A percentile compares a stretch with the other conserved stretches of the same genome.
Conservation (phyloP, 2,329 filamentous ascomycete species). For the Sporothrix curviconia region DNA sequence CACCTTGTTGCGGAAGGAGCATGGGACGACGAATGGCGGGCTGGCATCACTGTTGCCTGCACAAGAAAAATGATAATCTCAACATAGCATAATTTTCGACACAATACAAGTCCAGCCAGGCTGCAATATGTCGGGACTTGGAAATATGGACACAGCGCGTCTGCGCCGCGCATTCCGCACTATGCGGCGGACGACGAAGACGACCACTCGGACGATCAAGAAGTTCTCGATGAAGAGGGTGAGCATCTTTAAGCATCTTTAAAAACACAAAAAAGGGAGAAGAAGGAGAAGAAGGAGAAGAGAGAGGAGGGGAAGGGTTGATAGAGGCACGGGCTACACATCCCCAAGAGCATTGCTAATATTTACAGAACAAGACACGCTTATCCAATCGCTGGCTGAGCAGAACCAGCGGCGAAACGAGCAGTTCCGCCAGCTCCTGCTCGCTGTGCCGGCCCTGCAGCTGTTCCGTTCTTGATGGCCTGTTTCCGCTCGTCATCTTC, state of each 20-base stretch:
- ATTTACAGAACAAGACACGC: slow-evolving; percentile 53
- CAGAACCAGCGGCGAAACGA: slow-evolving; percentile 53
- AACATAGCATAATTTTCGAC: too few species aligned
- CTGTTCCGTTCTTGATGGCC: slow-evolving; percentile 28
- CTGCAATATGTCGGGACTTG: not conserved
- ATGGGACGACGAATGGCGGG: not conserved
- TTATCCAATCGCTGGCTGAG: slow-evolving; percentile 49
- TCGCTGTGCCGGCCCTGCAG: slow-evolving; percentile 36
- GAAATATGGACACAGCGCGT: slow-evolving; percentile 40
- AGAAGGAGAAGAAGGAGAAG: too few species aligned
- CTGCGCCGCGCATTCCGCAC: slow-evolving; percentile 70
- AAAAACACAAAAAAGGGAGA: too few species aligned
- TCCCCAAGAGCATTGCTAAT: too few species aligned
- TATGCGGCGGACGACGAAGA: slow-evolving; percentile 60
- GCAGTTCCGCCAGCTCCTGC: slow-evolving; percentile 50
- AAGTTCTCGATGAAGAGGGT: slow-evolving; percentile 73
- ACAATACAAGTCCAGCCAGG: not conserved
- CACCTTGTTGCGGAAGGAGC: not conserved
- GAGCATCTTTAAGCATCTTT: slow-evolving; percentile 10
- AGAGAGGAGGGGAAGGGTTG: too few species aligned
- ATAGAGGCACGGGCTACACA: too few species aligned
- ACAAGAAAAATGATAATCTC: not conserved
- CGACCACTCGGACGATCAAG: slow-evolving; percentile 45
- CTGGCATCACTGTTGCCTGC: not conserved
- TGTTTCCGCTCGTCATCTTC: slow-evolving; percentile 25